Percentiles rank a stretch among this genome's conserved stretches.
These are phyloP conservation scores for Eucalyptus polybractea DNA, from an alignment of 345 rosid species.

Conservation along the genomic window DNA sequence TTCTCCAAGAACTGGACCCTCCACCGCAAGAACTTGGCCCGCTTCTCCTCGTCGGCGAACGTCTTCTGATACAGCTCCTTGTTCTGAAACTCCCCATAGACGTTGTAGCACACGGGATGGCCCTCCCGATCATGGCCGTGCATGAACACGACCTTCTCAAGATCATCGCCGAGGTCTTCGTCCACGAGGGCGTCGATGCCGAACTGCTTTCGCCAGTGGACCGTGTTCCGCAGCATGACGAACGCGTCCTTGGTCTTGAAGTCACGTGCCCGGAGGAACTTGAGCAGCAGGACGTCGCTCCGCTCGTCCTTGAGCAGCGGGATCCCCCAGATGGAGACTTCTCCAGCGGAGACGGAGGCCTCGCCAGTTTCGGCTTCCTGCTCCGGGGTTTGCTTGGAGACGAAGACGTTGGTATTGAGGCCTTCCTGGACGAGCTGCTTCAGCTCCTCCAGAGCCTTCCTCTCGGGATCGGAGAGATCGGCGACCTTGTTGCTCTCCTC, in stretches of 20 bases:
- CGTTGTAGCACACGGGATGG: conserved; percentile 85
- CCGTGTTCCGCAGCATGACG: conserved; percentile 60
- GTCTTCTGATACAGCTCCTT: conserved; percentile 66
- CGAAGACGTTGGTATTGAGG: conserved; percentile 15
- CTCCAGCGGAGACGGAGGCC: not conserved
- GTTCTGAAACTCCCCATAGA: conserved; percentile 85
- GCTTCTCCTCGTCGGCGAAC: conserved; percentile 66
- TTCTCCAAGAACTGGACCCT: conserved; percentile 89
- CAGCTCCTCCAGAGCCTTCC: conserved; percentile 29
- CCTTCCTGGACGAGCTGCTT: conserved; percentile 32
- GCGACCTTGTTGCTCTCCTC: conserved; percentile 52
- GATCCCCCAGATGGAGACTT: conserved; percentile 57
- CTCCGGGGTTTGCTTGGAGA: not conserved
- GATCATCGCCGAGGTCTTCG: conserved; percentile 72
- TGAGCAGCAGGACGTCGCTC: conserved; percentile 61
- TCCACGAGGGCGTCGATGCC: conserved; percentile 48
- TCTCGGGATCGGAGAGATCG: conserved; percentile 39
- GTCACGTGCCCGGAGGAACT: conserved; percentile 77
- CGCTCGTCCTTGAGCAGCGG: conserved; percentile 67
- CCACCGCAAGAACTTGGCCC: conserved; percentile 58
- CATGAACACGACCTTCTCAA: conserved; percentile 84
- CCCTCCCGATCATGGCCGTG: conserved; percentile 76
- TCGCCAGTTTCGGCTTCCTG: not conserved
- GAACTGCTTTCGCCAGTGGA: conserved; percentile 64
- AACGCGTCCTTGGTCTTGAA: conserved; percentile 67